phyloP scores from a whole-genome alignment of 106 monocot species.

The Acanthochlamys bracteata region DNA sequence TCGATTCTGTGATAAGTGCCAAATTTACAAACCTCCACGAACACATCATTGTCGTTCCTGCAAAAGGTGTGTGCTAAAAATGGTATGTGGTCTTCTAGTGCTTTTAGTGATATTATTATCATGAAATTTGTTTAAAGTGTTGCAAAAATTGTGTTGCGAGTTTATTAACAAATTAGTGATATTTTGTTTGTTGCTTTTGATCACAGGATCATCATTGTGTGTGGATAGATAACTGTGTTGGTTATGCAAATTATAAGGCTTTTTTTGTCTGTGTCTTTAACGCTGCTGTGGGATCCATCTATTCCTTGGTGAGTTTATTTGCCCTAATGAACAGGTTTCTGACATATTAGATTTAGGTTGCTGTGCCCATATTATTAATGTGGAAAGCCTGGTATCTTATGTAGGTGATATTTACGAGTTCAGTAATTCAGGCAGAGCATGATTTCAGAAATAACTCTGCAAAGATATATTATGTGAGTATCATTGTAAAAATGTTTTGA shows the following conservation, averaged over 20 bases:
- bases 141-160: too few species aligned
- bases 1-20: slow-evolving; percentile 72
- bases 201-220: slow-evolving; percentile 93
- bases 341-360: background rate
- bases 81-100: slow-evolving; percentile 43
- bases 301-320: slow-evolving; percentile 24
- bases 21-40: slow-evolving; percentile 64
- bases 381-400: too few species aligned
- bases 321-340: slow-evolving; percentile 1
- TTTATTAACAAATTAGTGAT: background rate
- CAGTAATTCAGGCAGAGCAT: slow-evolving; percentile 26
- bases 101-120: background rate
- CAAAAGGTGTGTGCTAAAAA: slow-evolving; percentile 90
- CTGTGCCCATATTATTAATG: background rate
- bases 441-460: slow-evolving; percentile 22
- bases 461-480: slow-evolving; percentile 56
- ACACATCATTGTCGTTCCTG: slow-evolving; percentile 82
- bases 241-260: slow-evolving; percentile 82
- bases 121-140: too few species aligned
- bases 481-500: too few species aligned
- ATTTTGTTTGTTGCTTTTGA: slow-evolving; percentile 1
- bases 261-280: slow-evolving; percentile 67
- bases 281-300: slow-evolving; percentile 56
- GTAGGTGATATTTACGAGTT: slow-evolving; percentile 51
- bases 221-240: slow-evolving; percentile 92